Base-by-base conservation (phyloP, 306 rosid species). In the Calophaca sinica region DNA sequence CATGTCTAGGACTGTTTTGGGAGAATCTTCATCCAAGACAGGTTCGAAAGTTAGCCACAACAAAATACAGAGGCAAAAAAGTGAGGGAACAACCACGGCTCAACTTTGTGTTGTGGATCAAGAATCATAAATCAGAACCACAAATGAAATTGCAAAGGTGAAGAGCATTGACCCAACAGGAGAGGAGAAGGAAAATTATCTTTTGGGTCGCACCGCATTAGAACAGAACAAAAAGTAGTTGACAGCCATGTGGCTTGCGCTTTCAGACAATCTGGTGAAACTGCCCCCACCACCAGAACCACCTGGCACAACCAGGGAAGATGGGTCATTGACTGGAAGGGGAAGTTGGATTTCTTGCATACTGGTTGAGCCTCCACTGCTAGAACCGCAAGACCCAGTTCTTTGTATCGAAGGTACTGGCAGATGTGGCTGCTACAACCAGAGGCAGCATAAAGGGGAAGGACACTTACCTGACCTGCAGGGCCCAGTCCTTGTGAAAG, bases 251-350 rank as follows among this genome's bases (percentile, higher is more conserved):
- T 20, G 1, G 26, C 26, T 0, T 20, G 26, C 1, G 26, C 26
- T 20, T 20, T 20, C 26, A 20, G 26, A 20, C 26, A 20, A 20
- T 20, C 33, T 31, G 63, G 33, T 54, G 61, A 54, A 54, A 3
- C 33, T 54, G 10, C 28, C n/a, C 5, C 66, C 29, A 60, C 66
- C 66, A 60, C 62, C 15, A 9, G 62, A 10, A 60, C 66, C 66
- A 60, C 62, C 15, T 29, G 62, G 9, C 35, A 31, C 7, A 1
- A 31, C 29, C 45, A 11, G 11, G 46, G 66, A 35, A 35, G 46
- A 61, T 36, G 66, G 45, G 10, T n/a, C 66, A 61, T 36, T 5
- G 6, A 44, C 45, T 35, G 28, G 10, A 10, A 60, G 66, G 13
- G 46, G 36, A 35, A 35, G 11, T n/a, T 61, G 46, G 45, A 13